Conservation (phyloP, 306 rosid genomes). For the apple (Malus domestica) region ASM211411v1 NC_041802.1:18018501-18019000, state of each 20-base stretch:
- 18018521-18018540: background rate
- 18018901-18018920: slow-evolving; percentile 74
- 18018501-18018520: background rate
- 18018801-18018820: slow-evolving; percentile 17
- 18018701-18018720: slow-evolving; percentile 94
- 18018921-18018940: slow-evolving; percentile 65
- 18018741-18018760: slow-evolving; percentile 83
- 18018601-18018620: background rate
- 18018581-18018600: background rate
- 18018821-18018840: background rate
- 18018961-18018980: slow-evolving; percentile 65
- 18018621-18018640: no score
- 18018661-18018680: no score
- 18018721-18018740: slow-evolving; percentile 90
- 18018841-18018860: background rate
- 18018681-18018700: slow-evolving; percentile 1
- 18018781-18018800: slow-evolving; percentile 82
- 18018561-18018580: background rate
- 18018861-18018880: background rate
- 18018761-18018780: slow-evolving; percentile 65
- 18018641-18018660: no score
- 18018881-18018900: slow-evolving; percentile 36
- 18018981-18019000: slow-evolving; percentile 74
- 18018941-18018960: slow-evolving; percentile 47
- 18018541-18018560: no score